phyloP scores from a whole-genome alignment of 176 grass and related monocot species.

The Poa pratensis region DNA sequence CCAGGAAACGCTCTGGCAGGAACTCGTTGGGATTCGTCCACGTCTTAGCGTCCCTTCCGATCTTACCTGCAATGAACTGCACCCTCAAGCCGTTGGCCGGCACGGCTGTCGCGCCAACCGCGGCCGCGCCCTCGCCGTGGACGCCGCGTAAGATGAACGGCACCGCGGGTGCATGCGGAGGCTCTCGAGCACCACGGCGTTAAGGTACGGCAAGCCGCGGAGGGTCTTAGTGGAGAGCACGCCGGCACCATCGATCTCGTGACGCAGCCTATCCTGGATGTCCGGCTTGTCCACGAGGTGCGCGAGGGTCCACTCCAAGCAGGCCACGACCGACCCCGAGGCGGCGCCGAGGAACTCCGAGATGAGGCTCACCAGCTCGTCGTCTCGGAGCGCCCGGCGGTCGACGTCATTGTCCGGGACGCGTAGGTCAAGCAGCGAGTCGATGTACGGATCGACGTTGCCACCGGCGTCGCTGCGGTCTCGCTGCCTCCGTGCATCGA shows the following conservation, averaged over 20 bases:
- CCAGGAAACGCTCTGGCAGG: too few relatives aligned
- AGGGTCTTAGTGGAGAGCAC: not conserved
- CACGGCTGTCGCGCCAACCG: not conserved
- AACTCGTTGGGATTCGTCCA: too few relatives aligned
- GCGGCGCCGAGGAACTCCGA: not conserved
- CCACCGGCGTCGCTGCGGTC: too few relatives aligned
- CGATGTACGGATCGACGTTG: slow-evolving; percentile 3
- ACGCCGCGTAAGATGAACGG: not conserved
- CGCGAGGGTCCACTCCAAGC: not conserved
- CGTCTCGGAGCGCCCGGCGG: not conserved
- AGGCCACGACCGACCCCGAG: not conserved
- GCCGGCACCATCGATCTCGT: not conserved
- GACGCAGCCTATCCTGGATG: not conserved
- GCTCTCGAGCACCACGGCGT: not conserved
- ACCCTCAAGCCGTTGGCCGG: not conserved
- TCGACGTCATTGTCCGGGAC: not conserved
- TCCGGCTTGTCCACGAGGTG: not conserved
- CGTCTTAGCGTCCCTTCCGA: too few relatives aligned
- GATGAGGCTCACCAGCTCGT: not conserved
- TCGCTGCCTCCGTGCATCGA: not conserved
- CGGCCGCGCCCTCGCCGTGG: not conserved
- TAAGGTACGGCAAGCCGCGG: not conserved
- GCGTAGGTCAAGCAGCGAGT: not conserved
- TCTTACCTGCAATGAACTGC: not conserved
- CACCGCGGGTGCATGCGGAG: not conserved